Percentiles rank a stretch among this genome's conserved stretches.
phyloP scores from a whole-genome alignment of 306 rosid genomes.

The Herpetospermum pedunculosum region DNA sequence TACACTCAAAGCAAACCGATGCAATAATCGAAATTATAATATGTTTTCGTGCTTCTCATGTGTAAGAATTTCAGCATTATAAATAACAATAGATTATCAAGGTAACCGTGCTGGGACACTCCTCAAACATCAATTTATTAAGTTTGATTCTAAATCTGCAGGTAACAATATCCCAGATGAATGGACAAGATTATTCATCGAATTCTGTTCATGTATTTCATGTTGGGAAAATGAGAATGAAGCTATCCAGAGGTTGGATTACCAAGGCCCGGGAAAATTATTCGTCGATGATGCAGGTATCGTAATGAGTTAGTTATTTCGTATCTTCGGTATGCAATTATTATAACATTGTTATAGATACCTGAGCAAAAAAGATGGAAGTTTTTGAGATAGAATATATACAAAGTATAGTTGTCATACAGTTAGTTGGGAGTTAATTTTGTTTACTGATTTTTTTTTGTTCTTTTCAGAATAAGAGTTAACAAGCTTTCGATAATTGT shows the following conservation, averaged over 20 bases:
- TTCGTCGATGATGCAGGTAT: conserved; percentile 77
- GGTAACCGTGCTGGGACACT: neutral
- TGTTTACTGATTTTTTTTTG: neutral
- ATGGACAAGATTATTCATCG: conserved; percentile 78
- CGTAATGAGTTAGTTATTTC: neutral
- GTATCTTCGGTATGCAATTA: neutral
- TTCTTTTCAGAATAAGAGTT: neutral
- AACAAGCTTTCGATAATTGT: neutral
- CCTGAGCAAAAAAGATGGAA: too few relatives aligned
- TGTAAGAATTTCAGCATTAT: neutral
- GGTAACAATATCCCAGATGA: conserved; percentile 83
- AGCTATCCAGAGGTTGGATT: conserved; percentile 93
- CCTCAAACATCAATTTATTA: neutral
- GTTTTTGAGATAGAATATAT: neutral
- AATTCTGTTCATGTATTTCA: conserved; percentile 75
- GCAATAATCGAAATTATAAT: neutral
- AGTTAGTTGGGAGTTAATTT: neutral
- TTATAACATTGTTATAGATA: neutral
- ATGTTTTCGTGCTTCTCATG: neutral
- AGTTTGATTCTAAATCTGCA: conserved; percentile 15
- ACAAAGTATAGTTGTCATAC: neutral
- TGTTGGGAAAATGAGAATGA: conserved; percentile 92
- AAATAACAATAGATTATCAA: neutral
- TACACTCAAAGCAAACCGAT: neutral
- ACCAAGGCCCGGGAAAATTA: conserved; percentile 92